Conservation (phyloP, 2,329 filamentous ascomycete species). For the Stagonosporopsis chrysanthemi region DNA sequence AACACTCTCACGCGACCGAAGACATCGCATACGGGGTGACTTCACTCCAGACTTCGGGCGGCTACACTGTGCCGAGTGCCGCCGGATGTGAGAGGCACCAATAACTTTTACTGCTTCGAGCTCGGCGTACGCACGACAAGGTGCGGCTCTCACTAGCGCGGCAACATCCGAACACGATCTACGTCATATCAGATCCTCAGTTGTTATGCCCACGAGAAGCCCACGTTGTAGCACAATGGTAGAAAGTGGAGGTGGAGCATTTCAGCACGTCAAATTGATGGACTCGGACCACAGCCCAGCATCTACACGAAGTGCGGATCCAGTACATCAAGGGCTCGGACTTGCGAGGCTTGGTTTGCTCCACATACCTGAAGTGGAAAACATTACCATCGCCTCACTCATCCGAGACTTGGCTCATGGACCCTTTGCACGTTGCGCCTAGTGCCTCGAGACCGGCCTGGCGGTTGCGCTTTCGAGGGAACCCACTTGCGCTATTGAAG, state of each 20-base stretch:
- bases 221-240: not conserved
- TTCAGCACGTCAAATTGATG: not conserved
- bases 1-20: not conserved
- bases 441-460: conserved; percentile 19
- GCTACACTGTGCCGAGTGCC: conserved; percentile 11
- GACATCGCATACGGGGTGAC: not conserved
- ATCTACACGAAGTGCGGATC: not conserved
- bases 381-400: conserved; percentile 24
- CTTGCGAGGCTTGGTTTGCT: not conserved
- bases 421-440: conserved; percentile 17
- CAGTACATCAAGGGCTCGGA: not conserved
- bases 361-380: conserved; percentile 29
- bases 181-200: conserved; percentile 23
- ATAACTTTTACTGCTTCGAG: conserved; percentile 2
- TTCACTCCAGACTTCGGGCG: not conserved
- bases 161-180: conserved; percentile 29
- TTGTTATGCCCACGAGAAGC: not conserved
- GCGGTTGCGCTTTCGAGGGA: not conserved
- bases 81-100: not conserved
- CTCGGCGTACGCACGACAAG: conserved; percentile 18
- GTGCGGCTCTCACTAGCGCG: conserved; percentile 32
- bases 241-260: conserved; percentile 6
- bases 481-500: not conserved
- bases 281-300: not conserved
- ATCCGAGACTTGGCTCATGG: not conserved